A percentile compares a stretch with the other conserved stretches of the same genome.
These are phyloP conservation scores for Rosa lucieae DNA, from an alignment of 306 rosid genomes.

Conservation along the genomic window DNA sequence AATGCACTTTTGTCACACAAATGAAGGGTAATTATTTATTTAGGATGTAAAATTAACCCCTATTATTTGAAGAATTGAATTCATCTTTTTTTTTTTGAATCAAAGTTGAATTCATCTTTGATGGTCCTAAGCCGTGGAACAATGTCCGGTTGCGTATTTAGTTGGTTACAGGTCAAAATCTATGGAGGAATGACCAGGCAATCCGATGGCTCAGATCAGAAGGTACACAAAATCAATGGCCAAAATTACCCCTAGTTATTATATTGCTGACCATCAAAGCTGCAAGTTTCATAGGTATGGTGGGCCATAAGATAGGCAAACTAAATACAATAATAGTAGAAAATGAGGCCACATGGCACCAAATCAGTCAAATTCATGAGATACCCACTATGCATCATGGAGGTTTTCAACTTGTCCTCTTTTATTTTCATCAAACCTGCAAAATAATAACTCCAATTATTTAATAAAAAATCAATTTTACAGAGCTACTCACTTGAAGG, in stretches of 20 bases:
- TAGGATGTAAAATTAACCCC: not conserved
- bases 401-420: conserved; percentile 35
- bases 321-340: conserved; percentile 6
- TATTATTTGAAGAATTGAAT: not conserved
- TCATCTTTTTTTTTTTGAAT: too few relatives aligned
- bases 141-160: conserved; percentile 14
- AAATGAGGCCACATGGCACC: conserved; percentile 38
- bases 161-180: conserved; percentile 21
- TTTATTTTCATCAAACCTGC: not conserved
- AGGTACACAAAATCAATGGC: conserved; percentile 24
- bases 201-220: conserved; percentile 25
- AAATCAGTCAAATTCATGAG: conserved; percentile 60
- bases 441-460: not conserved
- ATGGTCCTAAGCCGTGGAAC: conserved; percentile 23
- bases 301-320: conserved; percentile 30
- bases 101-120: not conserved
- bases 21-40: too few relatives aligned
- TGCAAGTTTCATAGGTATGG: conserved; percentile 29
- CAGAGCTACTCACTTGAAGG: too few relatives aligned
- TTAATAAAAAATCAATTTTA: too few relatives aligned
- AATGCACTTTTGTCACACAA: too few relatives aligned
- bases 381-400: conserved; percentile 63
- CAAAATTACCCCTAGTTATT: conserved; percentile 4
- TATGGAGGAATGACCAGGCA: conserved; percentile 23
- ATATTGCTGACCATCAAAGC: conserved; percentile 22